Percentiles rank a stretch among this genome's conserved stretches.
phyloP scores from a whole-genome alignment of 2,329 filamentous ascomycete genomes.

The Fusarium protoensiforme region DNA sequence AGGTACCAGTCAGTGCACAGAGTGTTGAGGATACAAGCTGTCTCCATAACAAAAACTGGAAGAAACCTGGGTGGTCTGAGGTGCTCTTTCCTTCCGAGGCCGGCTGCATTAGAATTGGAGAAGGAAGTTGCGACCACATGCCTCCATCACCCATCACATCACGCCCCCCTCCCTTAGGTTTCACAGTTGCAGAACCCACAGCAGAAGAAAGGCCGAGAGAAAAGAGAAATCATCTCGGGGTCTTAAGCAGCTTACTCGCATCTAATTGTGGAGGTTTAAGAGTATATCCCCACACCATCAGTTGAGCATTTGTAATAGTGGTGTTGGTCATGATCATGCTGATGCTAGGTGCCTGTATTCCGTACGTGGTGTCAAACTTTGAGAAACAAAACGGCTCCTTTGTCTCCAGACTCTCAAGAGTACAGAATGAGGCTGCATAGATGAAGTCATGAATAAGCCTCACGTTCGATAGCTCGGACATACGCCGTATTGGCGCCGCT shows the following conservation, averaged over 20 bases:
- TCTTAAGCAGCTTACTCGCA: background rate
- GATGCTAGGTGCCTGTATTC: background rate
- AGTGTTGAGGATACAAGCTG: background rate
- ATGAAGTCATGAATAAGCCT: constrained; percentile 4
- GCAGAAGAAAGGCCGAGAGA: background rate
- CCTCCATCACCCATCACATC: background rate
- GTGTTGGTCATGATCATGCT: background rate
- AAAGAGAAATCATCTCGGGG: constrained; percentile 1
- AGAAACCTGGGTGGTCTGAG: constrained; percentile 8
- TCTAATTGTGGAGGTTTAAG: background rate
- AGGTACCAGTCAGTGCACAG: background rate
- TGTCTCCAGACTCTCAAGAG: background rate
- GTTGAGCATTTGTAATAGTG: constrained; percentile 1
- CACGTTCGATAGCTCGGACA: background rate
- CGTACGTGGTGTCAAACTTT: background rate
- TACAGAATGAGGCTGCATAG: background rate
- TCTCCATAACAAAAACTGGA: background rate
- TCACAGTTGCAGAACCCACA: constrained; percentile 9
- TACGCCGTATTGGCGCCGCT: background rate
- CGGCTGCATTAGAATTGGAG: constrained; percentile 24
- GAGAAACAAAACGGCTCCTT: background rate
- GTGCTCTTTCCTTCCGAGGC: constrained; percentile 17
- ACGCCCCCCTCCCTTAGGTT: background rate
- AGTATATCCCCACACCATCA: background rate
- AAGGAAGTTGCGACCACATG: constrained; percentile 8